Evolutionary conservation across 805 yeast genomes (phyloP), one percentile per base, ranked within the genome.

Genomic region (Phaffomyces thermotolerans): DNA sequence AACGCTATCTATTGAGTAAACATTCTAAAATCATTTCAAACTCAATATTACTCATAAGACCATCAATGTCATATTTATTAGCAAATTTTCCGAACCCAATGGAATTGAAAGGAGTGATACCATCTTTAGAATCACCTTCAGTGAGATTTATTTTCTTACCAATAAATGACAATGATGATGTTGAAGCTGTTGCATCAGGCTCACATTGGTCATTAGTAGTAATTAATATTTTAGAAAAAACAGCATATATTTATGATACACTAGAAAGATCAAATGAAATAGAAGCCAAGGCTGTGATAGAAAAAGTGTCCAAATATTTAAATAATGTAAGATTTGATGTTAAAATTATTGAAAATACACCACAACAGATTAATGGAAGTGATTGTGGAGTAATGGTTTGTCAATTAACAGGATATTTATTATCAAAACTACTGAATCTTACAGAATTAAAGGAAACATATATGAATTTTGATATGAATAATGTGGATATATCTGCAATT

Each of bases 131-230:
- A 13, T 51, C 61, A 1, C 24, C 40, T 24, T 33, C 40, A 14
- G 64, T 77, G 3, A 62, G 66, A 13, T 75, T 79, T 51, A 67
- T 84, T 1, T 83, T 85, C 49, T 57, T 83, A 34, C 93, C 91
- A 0, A 66, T 83, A 25, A 84, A 82, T 57, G 83, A 77, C 55
- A 78, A 76, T 47, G 81, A 72, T 37, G 82, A 79, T 43, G 65
- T 78, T 35, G 81, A 72, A 38, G 63, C 64, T 1, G 76, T 73
- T 3, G 84, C 77, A 47, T 79, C 81, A 15, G 93, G 91, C 1
- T 79, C 78, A 37, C 93, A 85, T 61, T 84, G 95, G 93, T 78
- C 85, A 1, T 61, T 85, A 14, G 68, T 80, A 13, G 69, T 84
- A 14, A 65, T 79, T 7, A 69, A 73, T 30, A 48, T 73, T 8